A percentile compares a stretch with the other conserved stretches of the same genome.
phyloP scores from a whole-genome alignment of 306 rosid species.

The Fragaria nilgerrensis region DNA sequence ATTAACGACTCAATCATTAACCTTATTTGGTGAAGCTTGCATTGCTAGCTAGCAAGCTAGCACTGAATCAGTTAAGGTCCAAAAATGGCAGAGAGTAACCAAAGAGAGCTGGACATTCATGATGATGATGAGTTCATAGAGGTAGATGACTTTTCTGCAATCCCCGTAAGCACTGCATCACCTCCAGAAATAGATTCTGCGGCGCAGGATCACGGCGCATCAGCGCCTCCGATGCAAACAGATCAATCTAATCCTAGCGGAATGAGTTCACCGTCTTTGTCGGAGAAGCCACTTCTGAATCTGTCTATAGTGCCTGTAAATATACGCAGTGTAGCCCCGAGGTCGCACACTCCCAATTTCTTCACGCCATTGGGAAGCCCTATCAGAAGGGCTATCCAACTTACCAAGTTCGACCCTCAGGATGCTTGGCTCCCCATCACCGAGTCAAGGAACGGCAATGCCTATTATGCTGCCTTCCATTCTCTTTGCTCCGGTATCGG shows the following conservation, averaged over 20 bases:
- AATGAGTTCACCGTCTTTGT: conserved; percentile 23
- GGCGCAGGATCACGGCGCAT: neutral
- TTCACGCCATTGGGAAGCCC: conserved; percentile 34
- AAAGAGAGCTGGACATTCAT: neutral
- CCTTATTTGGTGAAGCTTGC: neutral
- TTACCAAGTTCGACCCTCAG: conserved; percentile 31
- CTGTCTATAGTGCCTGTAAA: neutral
- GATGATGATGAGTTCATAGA: neutral
- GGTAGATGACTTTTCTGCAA: neutral
- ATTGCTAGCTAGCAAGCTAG: conserved; percentile 1
- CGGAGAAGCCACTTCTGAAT: conserved; percentile 27
- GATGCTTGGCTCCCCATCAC: conserved; percentile 56
- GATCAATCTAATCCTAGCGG: neutral
- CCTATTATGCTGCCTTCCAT: conserved; percentile 45
- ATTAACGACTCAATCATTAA: neutral
- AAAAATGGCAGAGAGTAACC: neutral
- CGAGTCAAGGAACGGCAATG: conserved; percentile 49
- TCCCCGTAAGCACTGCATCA: neutral
- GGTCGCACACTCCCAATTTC: conserved; percentile 23
- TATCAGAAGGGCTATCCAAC: conserved; percentile 32
- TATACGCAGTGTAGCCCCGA: neutral
- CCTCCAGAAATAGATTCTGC: neutral
- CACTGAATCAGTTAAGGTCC: neutral
- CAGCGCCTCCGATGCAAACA: conserved; percentile 24
- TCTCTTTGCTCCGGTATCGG: conserved; percentile 49